phyloP scores from a whole-genome alignment of 2,329 filamentous ascomycete genomes.

The Trichoderma guizhouense region DNA sequence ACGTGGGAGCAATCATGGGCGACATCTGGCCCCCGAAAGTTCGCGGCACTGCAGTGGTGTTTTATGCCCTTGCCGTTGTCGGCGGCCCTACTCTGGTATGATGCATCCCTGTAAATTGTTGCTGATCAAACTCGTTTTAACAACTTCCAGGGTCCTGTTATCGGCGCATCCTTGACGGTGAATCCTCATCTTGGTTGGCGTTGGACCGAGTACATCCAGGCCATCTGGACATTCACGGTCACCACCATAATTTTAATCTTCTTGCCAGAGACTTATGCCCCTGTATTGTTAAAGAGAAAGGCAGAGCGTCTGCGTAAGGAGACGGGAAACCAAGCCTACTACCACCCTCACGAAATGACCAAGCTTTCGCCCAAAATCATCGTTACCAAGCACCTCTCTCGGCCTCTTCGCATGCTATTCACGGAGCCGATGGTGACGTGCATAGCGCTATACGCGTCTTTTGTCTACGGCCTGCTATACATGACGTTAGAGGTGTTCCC shows the following conservation, averaged over 20 bases:
- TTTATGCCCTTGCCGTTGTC: constrained; percentile 58
- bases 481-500: constrained; percentile 44
- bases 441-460: constrained; percentile 59
- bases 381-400: constrained; percentile 35
- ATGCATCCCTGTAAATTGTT: too few species aligned
- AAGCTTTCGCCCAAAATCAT: constrained; percentile 44
- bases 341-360: constrained; percentile 47
- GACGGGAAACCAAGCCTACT: constrained; percentile 47
- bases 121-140: not conserved
- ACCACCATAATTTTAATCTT: constrained; percentile 50
- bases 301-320: constrained; percentile 52
- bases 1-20: constrained; percentile 58
- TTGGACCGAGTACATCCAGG: constrained; percentile 50
- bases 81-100: constrained; percentile 48
- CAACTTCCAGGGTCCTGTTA: constrained; percentile 30
- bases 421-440: constrained; percentile 64
- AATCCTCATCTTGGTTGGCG: constrained; percentile 42
- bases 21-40: constrained; percentile 55
- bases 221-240: constrained; percentile 53
- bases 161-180: constrained; percentile 35
- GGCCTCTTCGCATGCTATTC: constrained; percentile 48
- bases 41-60: constrained; percentile 57
- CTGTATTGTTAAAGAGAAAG: constrained; percentile 53
- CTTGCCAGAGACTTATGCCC: constrained; percentile 57
- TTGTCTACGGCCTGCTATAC: constrained; percentile 58